phyloP scores from a whole-genome alignment of 2,329 filamentous ascomycete genomes.

The Fusarium chuoi region DNA sequence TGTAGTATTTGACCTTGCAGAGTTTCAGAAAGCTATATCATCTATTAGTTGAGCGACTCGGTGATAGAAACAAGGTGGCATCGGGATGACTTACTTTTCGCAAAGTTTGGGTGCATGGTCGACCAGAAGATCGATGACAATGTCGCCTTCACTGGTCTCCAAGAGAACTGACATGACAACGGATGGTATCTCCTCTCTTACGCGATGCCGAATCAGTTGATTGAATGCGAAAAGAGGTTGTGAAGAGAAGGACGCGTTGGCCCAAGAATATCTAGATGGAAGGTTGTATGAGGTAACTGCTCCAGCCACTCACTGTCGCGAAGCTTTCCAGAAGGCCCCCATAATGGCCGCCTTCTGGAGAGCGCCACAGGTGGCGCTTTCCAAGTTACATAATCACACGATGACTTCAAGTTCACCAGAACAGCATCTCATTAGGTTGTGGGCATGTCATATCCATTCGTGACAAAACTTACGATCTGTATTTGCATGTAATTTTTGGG shows the following conservation, averaged over 20 bases:
- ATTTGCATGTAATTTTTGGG: too few species aligned
- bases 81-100: constrained; percentile 83
- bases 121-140: constrained; percentile 91
- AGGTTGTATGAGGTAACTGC: constrained; percentile 22
- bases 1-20: constrained; percentile 99
- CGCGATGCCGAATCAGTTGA: neutral
- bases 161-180: constrained; percentile 86
- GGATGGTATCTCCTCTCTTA: neutral
- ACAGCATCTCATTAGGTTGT: neutral
- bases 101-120: constrained; percentile 91
- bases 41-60: constrained; percentile 52
- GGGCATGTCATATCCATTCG: neutral
- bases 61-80: constrained; percentile 4
- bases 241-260: neutral
- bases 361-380: constrained; percentile 20
- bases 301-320: constrained; percentile 28
- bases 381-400: neutral
- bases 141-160: constrained; percentile 91
- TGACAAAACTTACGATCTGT: too few species aligned
- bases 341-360: neutral
- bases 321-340: constrained; percentile 12
- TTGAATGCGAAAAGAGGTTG: neutral
- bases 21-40: constrained; percentile 89
- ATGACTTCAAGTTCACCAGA: neutral
- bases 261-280: neutral